phyloP scores from a whole-genome alignment of 768 basidiomycete genomes.

The Grammothele lineata region DNA sequence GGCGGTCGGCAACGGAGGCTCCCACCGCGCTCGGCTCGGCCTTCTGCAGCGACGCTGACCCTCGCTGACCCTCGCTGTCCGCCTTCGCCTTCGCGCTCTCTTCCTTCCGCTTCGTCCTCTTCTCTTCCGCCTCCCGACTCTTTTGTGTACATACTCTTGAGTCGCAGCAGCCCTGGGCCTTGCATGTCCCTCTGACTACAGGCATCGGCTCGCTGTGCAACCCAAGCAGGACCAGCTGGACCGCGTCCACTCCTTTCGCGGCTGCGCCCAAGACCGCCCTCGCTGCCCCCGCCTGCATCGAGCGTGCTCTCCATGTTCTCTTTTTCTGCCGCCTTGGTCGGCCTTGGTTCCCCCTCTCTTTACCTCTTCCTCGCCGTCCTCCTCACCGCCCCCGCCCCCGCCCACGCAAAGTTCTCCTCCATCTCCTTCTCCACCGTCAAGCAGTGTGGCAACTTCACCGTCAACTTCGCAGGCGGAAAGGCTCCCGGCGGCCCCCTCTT shows the following conservation, averaged over 20 bases:
- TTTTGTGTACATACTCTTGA: constrained; percentile 2
- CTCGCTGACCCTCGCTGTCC: too few relatives aligned
- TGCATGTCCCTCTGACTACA: constrained; percentile 13
- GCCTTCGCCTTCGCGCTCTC: too few relatives aligned
- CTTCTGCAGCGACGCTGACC: too few relatives aligned
- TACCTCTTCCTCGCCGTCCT: constrained; percentile 8
- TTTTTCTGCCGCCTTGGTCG: constrained; percentile 18
- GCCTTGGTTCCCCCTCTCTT: constrained; percentile 9
- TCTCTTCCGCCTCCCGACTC: constrained; percentile 3
- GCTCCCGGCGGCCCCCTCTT: constrained; percentile 36
- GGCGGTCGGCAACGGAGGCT: not conserved
- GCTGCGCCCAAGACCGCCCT: constrained; percentile 6
- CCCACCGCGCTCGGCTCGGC: too few relatives aligned
- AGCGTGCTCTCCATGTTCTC: constrained; percentile 17
- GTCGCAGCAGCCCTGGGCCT: constrained; percentile 9
- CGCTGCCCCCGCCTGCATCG: constrained; percentile 6
- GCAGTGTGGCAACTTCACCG: constrained; percentile 49
- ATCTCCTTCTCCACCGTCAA: constrained; percentile 37
- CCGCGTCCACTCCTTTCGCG: constrained; percentile 17
- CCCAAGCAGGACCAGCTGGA: constrained; percentile 19
- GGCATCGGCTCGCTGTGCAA: constrained; percentile 7
- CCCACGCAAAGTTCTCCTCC: constrained; percentile 24
- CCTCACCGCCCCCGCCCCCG: constrained; percentile 19
- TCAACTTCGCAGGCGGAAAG: constrained; percentile 41
- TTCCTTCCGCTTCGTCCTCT: too few relatives aligned